Base-by-base conservation (phyloP, 768 basidiomycete genomes). In the Amylocystis lapponica region DNA sequence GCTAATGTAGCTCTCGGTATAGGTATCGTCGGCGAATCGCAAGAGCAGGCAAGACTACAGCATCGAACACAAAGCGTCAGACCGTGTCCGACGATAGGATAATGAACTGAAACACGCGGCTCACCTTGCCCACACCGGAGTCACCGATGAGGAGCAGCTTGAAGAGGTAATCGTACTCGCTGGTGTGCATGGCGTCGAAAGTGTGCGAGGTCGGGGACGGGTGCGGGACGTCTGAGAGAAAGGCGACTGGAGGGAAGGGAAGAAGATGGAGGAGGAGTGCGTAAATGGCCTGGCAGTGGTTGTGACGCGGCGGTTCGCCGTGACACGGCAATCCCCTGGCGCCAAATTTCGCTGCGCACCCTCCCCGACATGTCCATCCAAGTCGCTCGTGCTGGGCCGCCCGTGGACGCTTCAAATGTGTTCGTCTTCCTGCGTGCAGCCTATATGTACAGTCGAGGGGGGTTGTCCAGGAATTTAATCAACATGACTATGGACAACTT, bases 1-100 rank as follows among this genome's bases (percentile, higher is more conserved):
- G 46, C 85, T 88, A 62, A 98, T 94, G 68, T 95, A 97, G 55
- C 87, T 91, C 64, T 95, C 92, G 40, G 95, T 96, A 74, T 94
- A 97, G 39, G 92, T 88, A 66, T 97, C 95, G 68, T 98, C 95
- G 48, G 88, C 87, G 58, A 92, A 92, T 63, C 90, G 90, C 53
- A 92, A 76, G 50, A 92, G 81, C 54, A 92, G 72, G 69, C 89
- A 92, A 36, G 94, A 97, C 85, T 97, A 67, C 11, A 8, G 17
- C n/a, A 7, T 17, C 25, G 23, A 23, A 5, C 17, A 33, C n/a
- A 8, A 20, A 27, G 6, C 13, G 33, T 50, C 32, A 50, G 49
- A 45, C 19, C 3, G 12, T 13, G 16, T 27, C 14, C 30, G 9
- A 14, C 16, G 32, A 26, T 32, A 34, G 42, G 41, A 21, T 27